A percentile compares a stretch with the other conserved stretches of the same genome.
Evolutionary conservation across 2,329 filamentous ascomycete species (phyloP).

Genomic region (Elsinoe arachidis): DNA sequence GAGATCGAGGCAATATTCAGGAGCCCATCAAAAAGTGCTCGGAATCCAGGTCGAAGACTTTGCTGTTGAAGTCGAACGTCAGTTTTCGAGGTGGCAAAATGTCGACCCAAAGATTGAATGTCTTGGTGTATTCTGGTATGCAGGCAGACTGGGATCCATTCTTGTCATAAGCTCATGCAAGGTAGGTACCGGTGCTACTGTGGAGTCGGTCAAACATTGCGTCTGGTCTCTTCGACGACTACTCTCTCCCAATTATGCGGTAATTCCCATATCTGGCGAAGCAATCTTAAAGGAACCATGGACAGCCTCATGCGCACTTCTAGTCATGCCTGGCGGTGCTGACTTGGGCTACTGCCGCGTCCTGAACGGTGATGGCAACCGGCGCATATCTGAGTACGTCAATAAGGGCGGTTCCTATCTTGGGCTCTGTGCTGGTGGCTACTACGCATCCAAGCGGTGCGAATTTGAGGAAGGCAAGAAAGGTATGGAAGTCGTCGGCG

Average conservation of each 20-base stretch:
- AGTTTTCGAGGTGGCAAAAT: conserved; percentile 35
- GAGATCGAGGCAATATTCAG: neutral
- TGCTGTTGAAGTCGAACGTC: conserved; percentile 1
- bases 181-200: conserved; percentile 71
- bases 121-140: conserved; percentile 84
- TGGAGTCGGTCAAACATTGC: conserved; percentile 83
- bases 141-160: neutral
- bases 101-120: conserved; percentile 67
- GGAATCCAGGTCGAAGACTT: neutral
- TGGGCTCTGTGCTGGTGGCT: conserved; percentile 89
- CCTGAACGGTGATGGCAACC: conserved; percentile 81
- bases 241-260: conserved; percentile 83
- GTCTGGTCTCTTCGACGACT: conserved; percentile 78
- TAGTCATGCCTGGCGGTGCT: conserved; percentile 90
- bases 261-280: conserved; percentile 71
- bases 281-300: conserved; percentile 86
- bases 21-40: neutral
- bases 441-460: conserved; percentile 72
- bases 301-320: conserved; percentile 73
- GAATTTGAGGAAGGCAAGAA: conserved; percentile 87
- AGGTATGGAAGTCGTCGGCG: conserved; percentile 74
- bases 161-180: neutral
- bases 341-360: conserved; percentile 84
- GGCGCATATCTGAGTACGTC: conserved; percentile 75
- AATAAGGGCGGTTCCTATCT: conserved; percentile 77